Evolutionary conservation across 352 stramenopile species (phyloP).

Genomic region (Globisporangium nodosum): DNA sequence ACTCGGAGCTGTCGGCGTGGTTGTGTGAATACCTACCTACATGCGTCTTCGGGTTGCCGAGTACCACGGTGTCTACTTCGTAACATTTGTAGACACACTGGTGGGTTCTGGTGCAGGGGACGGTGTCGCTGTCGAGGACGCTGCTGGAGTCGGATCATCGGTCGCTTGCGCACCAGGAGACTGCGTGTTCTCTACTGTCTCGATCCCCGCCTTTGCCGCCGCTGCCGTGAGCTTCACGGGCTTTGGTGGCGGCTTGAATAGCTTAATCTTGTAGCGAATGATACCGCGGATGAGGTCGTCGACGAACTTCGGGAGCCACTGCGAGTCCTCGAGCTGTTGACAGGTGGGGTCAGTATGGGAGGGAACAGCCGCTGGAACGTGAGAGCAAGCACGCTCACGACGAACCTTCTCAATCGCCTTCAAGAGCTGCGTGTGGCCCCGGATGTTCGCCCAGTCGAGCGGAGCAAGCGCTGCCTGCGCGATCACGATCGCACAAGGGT

Average conservation of each 20-base stretch:
- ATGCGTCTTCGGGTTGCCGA: background rate
- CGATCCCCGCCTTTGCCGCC: background rate
- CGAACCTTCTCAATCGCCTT: constrained; percentile 50
- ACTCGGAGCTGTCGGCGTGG: background rate
- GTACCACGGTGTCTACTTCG: background rate
- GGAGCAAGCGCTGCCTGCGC: constrained; percentile 27
- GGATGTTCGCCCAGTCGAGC: constrained; percentile 54
- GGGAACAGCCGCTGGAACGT: background rate
- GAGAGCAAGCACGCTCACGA: background rate
- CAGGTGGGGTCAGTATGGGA: background rate
- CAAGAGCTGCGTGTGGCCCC: constrained; percentile 37
- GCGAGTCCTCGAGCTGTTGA: constrained; percentile 45
- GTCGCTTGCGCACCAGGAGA: background rate
- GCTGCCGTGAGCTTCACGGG: constrained; percentile 5
- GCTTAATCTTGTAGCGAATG: constrained; percentile 70
- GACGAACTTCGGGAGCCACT: constrained; percentile 65
- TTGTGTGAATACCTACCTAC: background rate
- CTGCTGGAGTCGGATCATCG: background rate
- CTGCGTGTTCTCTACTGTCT: background rate
- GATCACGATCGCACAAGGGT: background rate
- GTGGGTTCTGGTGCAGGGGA: background rate
- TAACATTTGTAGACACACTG: background rate
- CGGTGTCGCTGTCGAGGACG: background rate
- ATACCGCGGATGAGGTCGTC: constrained; percentile 67
- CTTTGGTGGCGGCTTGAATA: constrained; percentile 47